These are phyloP conservation scores for Nephromyces sp. DNA, from an alignment of 169 alveolate genomes.

Conservation along the genomic window DNA sequence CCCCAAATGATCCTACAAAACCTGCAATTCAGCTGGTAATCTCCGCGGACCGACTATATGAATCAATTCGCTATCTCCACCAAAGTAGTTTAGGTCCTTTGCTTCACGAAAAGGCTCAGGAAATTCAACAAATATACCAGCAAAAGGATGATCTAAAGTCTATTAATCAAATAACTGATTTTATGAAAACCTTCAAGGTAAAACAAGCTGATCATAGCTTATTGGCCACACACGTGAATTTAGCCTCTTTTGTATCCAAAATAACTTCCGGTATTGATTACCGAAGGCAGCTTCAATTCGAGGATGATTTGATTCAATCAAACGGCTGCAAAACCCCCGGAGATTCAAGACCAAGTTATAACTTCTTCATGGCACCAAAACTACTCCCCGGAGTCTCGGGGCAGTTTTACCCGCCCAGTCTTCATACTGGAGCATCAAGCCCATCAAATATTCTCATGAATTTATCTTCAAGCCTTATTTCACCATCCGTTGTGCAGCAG, in stretches of 20 bases:
- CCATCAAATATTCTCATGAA: constrained; percentile 15
- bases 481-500: constrained; percentile 12
- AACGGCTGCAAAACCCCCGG: constrained; percentile 17
- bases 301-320: constrained; percentile 51
- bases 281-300: constrained; percentile 55
- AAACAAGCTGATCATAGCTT: constrained; percentile 73
- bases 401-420: no score
- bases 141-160: constrained; percentile 65
- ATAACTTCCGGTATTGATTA: constrained; percentile 47
- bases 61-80: constrained; percentile 55
- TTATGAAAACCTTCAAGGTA: constrained; percentile 62
- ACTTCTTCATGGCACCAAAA: constrained; percentile 7
- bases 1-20: not conserved
- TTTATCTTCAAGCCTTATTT: constrained; percentile 36
- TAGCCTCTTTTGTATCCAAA: constrained; percentile 62
- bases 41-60: constrained; percentile 52
- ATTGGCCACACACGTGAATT: constrained; percentile 70
- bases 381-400: constrained; percentile 10
- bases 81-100: constrained; percentile 60
- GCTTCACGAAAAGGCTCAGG: constrained; percentile 69
- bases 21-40: not conserved
- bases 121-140: constrained; percentile 63
- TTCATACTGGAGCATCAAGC: constrained; percentile 6
- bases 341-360: constrained; percentile 9
- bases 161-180: constrained; percentile 66